Evolutionary conservation across 305 asterid species (phyloP).

Genomic region (Caryopteris hybrid): DNA sequence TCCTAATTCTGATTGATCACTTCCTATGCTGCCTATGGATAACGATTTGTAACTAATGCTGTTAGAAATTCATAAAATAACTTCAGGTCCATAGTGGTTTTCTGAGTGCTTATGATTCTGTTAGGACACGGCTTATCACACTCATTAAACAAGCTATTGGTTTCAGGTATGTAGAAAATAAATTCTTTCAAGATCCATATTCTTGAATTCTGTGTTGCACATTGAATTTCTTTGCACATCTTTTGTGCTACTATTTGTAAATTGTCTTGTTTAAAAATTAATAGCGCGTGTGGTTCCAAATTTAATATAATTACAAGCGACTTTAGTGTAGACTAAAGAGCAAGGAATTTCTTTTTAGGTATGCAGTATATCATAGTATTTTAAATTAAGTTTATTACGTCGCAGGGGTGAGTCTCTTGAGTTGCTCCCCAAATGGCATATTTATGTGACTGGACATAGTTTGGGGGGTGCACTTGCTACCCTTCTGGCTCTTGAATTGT

Average conservation of each 20-base stretch:
- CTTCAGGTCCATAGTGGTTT: constrained; percentile 94
- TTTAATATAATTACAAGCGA: not conserved
- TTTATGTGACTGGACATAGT: constrained; percentile 96
- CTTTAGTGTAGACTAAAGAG: not conserved
- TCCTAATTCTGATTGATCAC: not conserved
- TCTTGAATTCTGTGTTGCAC: not conserved
- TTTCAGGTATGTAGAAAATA: constrained; percentile 37
- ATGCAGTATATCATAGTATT: not conserved
- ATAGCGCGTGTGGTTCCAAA: not conserved
- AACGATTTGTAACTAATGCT: constrained; percentile 18
- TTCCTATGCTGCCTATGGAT: not conserved
- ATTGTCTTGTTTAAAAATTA: not conserved
- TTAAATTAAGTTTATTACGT: constrained; percentile 15
- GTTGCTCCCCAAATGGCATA: constrained; percentile 64
- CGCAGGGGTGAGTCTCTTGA: constrained; percentile 56
- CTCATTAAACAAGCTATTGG: constrained; percentile 80
- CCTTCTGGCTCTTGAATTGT: constrained; percentile 83
- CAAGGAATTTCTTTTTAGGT: not conserved
- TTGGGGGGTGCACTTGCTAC: constrained; percentile 98
- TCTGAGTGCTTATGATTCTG: constrained; percentile 93
- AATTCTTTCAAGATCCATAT: not conserved
- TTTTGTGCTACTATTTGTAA: not conserved
- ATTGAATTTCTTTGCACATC: not conserved
- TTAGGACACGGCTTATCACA: constrained; percentile 71
- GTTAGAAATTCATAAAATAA: constrained; percentile 1